Evolutionary conservation across 225 moss, liverwort and hornwort species (phyloP).

Genomic region (Rhytidiadelphus loreus): DNA sequence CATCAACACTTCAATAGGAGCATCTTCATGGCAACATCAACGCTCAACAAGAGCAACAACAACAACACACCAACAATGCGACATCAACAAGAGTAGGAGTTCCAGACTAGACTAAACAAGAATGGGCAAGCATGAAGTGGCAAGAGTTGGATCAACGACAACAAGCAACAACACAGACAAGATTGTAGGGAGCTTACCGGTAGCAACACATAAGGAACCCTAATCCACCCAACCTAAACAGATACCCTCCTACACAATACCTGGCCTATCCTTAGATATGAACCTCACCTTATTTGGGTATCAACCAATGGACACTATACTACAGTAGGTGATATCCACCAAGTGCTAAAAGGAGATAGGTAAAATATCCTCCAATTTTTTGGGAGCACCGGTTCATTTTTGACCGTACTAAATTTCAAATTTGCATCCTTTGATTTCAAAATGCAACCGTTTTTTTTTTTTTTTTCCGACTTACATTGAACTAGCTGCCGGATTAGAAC

Average conservation of each 20-base stretch:
- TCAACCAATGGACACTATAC: background rate
- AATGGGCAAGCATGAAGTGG: rapidly evolving
- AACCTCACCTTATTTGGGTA: background rate
- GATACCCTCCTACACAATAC: rapidly evolving
- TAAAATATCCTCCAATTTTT: background rate
- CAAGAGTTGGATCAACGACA: too few species aligned
- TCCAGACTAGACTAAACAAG: too few species aligned
- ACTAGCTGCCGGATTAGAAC: background rate
- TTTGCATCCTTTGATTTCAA: background rate
- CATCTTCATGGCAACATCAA: rapidly evolving
- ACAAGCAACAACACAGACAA: too few species aligned
- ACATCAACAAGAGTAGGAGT: too few species aligned
- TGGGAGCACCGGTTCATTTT: rapidly evolving
- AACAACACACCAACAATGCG: rapidly evolving
- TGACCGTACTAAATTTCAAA: too few species aligned
- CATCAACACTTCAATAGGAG: too few species aligned
- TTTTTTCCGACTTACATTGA: background rate
- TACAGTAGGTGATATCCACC: rapidly evolving
- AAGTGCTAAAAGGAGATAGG: rapidly evolving
- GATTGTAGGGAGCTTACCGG: rapidly evolving
- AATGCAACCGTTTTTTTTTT: rapidly evolving
- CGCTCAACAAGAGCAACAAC: too few species aligned
- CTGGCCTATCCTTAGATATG: too few species aligned
- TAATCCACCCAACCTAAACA: background rate
- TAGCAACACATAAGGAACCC: rapidly evolving